Conservation (phyloP, 2,329 filamentous ascomycete genomes). For the Pseudogymnoascus sp. region DNA sequence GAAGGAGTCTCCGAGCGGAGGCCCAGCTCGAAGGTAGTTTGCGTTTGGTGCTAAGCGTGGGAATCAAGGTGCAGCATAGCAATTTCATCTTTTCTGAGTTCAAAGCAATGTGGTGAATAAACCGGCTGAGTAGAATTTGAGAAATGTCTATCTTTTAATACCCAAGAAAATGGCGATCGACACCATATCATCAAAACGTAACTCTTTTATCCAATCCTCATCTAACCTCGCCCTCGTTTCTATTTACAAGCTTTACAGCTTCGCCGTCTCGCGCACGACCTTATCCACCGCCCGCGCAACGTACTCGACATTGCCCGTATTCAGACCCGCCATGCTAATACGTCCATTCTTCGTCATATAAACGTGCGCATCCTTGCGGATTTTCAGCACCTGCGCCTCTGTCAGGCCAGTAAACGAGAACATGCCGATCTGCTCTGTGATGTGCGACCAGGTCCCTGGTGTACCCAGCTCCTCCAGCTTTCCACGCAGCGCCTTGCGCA, state of each 20-base stretch:
- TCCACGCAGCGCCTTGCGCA: conserved; percentile 68
- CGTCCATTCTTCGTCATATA: conserved; percentile 98
- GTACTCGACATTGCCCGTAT: conserved; percentile 85
- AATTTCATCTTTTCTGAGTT: neutral
- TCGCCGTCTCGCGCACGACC: conserved; percentile 46
- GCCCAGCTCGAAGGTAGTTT: neutral
- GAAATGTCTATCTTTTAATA: conserved; percentile 1
- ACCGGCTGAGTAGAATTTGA: neutral
- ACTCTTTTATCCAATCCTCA: neutral
- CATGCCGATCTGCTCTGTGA: conserved; percentile 99
- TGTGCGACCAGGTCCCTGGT: conserved; percentile 90
- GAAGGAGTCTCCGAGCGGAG: neutral
- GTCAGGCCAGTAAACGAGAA: conserved; percentile 85
- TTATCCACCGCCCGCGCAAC: conserved; percentile 83
- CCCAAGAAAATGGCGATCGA: neutral
- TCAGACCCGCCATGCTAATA: conserved; percentile 97
- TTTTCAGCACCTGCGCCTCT: conserved; percentile 62
- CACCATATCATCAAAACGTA: neutral
- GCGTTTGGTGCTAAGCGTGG: conserved; percentile 6
- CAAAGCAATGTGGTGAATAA: neutral
- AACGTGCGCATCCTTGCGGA: conserved; percentile 63
- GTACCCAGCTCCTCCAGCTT: conserved; percentile 81
- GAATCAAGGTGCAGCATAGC: neutral
- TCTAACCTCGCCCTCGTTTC: neutral
- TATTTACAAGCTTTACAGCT: conserved; percentile 5